These are phyloP conservation scores for Neurospora sp. DNA, from an alignment of 495 filamentous ascomycete genomes.

Conservation along the genomic window DNA sequence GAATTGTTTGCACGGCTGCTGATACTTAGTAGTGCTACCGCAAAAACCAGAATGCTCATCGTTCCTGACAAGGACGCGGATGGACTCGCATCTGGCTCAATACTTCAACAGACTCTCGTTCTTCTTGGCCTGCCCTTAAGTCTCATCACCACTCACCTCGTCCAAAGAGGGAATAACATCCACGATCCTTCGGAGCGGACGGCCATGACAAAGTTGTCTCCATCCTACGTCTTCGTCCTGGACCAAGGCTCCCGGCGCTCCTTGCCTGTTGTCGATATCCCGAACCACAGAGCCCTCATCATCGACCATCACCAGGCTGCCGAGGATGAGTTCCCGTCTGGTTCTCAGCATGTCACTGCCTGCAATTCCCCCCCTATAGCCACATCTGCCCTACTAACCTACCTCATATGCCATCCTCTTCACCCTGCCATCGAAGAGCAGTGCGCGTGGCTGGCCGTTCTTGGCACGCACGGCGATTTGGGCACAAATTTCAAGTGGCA, in stretches of 20 bases:
- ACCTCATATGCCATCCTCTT: slow-evolving; percentile 42
- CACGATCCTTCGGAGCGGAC: slow-evolving; percentile 35
- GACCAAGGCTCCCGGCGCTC: slow-evolving; percentile 47
- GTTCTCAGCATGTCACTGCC: slow-evolving; percentile 38
- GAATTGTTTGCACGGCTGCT: slow-evolving; percentile 5
- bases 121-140: slow-evolving; percentile 35
- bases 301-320: slow-evolving; percentile 49
- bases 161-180: slow-evolving; percentile 41
- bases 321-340: slow-evolving; percentile 41
- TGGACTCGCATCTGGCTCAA: slow-evolving; percentile 47
- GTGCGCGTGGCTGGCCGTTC: slow-evolving; percentile 43
- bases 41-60: slow-evolving; percentile 32
- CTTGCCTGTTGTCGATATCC: slow-evolving; percentile 33
- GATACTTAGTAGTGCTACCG: slow-evolving; percentile 2
- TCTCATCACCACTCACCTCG: slow-evolving; percentile 41
- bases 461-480: slow-evolving; percentile 52
- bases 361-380: slow-evolving; percentile 47
- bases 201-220: slow-evolving; percentile 32
- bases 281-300: slow-evolving; percentile 31
- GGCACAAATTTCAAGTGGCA: slow-evolving; percentile 48
- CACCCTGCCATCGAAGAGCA: slow-evolving; percentile 30
- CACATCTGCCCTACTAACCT: slow-evolving; percentile 46
- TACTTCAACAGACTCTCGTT: slow-evolving; percentile 42
- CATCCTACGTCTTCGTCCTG: slow-evolving; percentile 46
- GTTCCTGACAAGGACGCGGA: slow-evolving; percentile 55